phyloP scores from a whole-genome alignment of 345 rosid genomes.

The Populus tremula region DNA sequence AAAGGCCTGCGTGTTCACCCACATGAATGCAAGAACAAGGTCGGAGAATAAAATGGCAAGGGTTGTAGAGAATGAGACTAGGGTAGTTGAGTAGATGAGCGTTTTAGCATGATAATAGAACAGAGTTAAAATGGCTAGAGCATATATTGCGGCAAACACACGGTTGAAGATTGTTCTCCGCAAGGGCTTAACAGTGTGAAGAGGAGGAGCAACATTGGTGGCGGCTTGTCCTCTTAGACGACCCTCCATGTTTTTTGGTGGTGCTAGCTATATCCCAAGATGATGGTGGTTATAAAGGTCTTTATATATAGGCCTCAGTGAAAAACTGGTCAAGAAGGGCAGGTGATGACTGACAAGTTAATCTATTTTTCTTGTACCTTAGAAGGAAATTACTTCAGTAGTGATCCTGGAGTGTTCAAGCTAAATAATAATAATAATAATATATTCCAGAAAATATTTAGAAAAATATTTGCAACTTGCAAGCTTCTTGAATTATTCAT shows the following conservation, averaged over 20 bases:
- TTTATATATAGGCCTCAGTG: no score
- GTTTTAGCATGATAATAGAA: slow-evolving; percentile 44
- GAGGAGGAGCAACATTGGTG: slow-evolving; percentile 11
- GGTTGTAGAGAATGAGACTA: slow-evolving; percentile 13
- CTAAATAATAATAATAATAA: no score
- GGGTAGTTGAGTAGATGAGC: slow-evolving; percentile 33
- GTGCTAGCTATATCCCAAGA: neutral
- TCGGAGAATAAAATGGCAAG: slow-evolving; percentile 47
- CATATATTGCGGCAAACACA: slow-evolving; percentile 44
- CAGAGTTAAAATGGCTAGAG: slow-evolving; percentile 49
- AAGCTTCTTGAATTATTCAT: no score
- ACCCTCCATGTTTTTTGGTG: neutral
- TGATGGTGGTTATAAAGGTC: no score
- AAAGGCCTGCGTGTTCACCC: slow-evolving; percentile 34
- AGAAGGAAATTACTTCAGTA: no score
- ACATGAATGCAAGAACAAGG: slow-evolving; percentile 57
- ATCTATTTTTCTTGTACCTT: no score
- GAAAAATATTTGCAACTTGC: no score
- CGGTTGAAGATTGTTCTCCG: slow-evolving; percentile 47
- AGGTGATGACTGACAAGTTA: no score
- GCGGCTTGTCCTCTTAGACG: neutral
- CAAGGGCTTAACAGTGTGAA: slow-evolving; percentile 40
- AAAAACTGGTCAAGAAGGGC: no score
- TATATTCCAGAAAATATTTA: no score
- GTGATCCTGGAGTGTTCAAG: no score